These are phyloP conservation scores for Termitomyces heimii DNA, from an alignment of 768 basidiomycete species.

Conservation along the genomic window DNA sequence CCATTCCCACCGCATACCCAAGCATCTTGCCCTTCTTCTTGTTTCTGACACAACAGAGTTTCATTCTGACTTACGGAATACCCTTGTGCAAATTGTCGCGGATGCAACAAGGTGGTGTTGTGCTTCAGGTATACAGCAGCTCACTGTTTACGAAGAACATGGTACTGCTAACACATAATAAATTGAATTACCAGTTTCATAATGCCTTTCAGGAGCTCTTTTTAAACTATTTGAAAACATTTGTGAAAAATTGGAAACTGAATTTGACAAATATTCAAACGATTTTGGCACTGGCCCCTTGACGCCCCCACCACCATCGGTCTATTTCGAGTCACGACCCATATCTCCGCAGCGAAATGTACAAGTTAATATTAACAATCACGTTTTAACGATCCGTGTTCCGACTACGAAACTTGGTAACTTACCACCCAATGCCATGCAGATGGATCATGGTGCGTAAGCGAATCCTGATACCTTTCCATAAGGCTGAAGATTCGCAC, in stretches of 20 bases:
- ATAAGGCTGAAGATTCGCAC: background rate
- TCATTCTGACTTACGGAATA: constrained; percentile 28
- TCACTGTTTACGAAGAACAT: constrained; percentile 69
- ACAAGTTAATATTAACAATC: constrained; percentile 15
- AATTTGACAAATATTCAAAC: constrained; percentile 13
- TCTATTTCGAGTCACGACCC: constrained; percentile 60
- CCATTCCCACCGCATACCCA: constrained; percentile 51
- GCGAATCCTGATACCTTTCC: background rate
- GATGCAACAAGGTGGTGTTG: constrained; percentile 58
- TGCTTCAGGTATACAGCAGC: constrained; percentile 48
- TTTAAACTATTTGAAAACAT: constrained; percentile 34
- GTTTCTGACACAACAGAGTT: constrained; percentile 35
- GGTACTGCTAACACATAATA: constrained; percentile 36
- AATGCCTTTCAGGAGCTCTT: constrained; percentile 31
- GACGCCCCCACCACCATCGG: constrained; percentile 78
- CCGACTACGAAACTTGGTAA: background rate
- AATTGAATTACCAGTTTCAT: background rate
- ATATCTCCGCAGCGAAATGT: constrained; percentile 41
- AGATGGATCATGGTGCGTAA: constrained; percentile 1
- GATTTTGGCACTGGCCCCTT: constrained; percentile 57
- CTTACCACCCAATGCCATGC: background rate
- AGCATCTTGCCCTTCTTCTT: constrained; percentile 63
- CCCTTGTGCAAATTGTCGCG: constrained; percentile 48
- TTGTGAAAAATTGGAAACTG: constrained; percentile 20
- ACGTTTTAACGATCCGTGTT: constrained; percentile 16